Conservation (phyloP, 306 rosid genomes). For the Quercus bicolor region DNA sequence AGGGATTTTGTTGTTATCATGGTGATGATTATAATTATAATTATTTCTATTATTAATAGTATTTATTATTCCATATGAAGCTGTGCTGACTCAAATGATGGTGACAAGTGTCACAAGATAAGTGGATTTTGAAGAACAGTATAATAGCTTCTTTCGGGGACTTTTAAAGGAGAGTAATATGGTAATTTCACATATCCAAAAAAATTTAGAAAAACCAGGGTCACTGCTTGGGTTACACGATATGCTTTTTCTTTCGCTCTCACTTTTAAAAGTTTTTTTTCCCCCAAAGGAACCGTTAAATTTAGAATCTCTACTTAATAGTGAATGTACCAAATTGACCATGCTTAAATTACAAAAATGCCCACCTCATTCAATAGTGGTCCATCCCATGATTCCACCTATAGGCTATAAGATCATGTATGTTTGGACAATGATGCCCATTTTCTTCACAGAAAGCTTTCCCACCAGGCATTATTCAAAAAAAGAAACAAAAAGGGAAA, state of each 20-base stretch:
- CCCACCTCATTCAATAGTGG: neutral
- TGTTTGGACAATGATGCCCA: constrained; percentile 5
- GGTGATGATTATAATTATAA: no score
- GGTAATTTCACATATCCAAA: neutral
- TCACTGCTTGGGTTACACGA: neutral
- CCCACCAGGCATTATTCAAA: no score
- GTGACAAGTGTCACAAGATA: neutral
- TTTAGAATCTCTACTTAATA: neutral
- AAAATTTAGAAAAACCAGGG: neutral
- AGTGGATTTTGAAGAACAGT: neutral
- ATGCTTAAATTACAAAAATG: constrained; percentile 8
- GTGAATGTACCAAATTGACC: neutral
- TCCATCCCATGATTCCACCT: neutral
- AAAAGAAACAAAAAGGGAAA: no score
- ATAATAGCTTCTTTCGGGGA: neutral
- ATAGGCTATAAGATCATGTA: no score
- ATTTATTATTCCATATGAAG: neutral
- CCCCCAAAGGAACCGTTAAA: constrained; percentile 15
- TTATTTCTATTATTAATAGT: no score
- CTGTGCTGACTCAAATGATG: neutral
- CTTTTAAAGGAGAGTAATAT: neutral
- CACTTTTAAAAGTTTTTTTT: constrained; percentile 1
- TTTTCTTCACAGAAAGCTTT: neutral
- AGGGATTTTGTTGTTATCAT: no score
- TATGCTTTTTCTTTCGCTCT: neutral